Conservation (phyloP, 2,329 filamentous ascomycete species). For the Amphichorda felina region DNA sequence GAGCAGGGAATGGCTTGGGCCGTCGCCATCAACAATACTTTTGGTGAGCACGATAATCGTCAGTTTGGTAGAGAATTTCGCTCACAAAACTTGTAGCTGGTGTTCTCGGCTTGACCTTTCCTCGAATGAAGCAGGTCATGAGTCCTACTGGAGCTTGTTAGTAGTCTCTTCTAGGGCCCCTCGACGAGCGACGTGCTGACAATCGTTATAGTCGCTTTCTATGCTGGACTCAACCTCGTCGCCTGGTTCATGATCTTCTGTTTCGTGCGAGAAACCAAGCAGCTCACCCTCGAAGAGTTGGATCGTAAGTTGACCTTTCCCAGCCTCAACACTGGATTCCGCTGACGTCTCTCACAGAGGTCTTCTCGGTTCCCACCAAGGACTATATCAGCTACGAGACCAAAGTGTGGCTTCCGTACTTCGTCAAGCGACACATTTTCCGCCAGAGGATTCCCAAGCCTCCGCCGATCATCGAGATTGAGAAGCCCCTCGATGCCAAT, state of each 20-base stretch:
- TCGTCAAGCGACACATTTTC: constrained; percentile 21
- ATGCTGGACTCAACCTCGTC: constrained; percentile 31
- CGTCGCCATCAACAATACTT: constrained; percentile 20
- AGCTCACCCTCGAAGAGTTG: constrained; percentile 31
- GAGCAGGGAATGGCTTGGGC: constrained; percentile 26
- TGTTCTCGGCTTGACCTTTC: constrained; percentile 45
- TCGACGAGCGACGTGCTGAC: neutral
- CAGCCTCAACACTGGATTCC: neutral
- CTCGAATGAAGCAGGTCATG: constrained; percentile 21
- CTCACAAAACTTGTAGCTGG: constrained; percentile 18
- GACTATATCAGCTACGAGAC: constrained; percentile 18
- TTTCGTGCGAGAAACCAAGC: constrained; percentile 35
- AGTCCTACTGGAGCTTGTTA: constrained; percentile 16
- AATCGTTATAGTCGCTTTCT: constrained; percentile 19
- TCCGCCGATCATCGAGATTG: constrained; percentile 12
- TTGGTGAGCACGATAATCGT: constrained; percentile 7
- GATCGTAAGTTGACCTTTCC: constrained; percentile 10
- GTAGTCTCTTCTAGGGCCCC: constrained; percentile 1
- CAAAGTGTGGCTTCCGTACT: constrained; percentile 20
- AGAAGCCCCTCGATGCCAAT: neutral
- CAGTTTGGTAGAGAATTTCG: neutral
- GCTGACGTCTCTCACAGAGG: constrained; percentile 8
- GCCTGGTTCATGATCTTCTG: constrained; percentile 34
- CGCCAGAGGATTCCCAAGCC: constrained; percentile 18
- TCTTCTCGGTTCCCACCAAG: constrained; percentile 18